Evolutionary conservation across 306 rosid species (phyloP).

Genomic region (Albizia julibrissin): DNA sequence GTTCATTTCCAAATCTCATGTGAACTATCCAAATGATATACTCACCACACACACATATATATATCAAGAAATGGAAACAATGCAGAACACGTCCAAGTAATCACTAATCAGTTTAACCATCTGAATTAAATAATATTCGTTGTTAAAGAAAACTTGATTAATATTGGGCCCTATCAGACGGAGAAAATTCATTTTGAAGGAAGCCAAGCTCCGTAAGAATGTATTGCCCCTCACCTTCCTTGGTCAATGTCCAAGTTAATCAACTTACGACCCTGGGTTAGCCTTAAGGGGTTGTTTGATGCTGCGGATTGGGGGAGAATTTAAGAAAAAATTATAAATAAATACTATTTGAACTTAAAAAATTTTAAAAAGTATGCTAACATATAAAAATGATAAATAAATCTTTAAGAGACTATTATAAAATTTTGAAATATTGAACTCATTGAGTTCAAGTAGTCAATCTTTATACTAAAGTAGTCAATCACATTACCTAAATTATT

Average conservation of each 20-base stretch:
- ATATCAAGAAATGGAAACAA: not conserved
- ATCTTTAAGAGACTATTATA: no score
- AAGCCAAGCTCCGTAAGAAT: not conserved
- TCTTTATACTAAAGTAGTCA: no score
- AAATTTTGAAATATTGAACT: no score
- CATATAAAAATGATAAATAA: no score
- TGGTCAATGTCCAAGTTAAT: conserved; percentile 5
- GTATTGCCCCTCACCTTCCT: not conserved
- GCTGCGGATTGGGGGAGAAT: no score
- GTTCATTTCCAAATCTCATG: not conserved
- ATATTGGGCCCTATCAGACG: not conserved
- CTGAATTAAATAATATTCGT: not conserved
- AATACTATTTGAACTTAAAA: no score
- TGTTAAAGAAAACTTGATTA: not conserved
- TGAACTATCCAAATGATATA: not conserved
- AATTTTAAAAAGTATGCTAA: no score
- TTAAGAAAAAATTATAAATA: no score
- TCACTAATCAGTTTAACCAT: not conserved
- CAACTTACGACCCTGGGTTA: no score
- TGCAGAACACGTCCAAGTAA: not conserved
- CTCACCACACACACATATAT: not conserved
- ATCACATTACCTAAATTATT: no score
- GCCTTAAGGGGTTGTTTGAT: no score
- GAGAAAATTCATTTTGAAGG: not conserved
- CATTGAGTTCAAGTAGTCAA: no score